Evolutionary conservation across 805 yeast genomes (phyloP).

Genomic region (Yarrowia sp.): DNA sequence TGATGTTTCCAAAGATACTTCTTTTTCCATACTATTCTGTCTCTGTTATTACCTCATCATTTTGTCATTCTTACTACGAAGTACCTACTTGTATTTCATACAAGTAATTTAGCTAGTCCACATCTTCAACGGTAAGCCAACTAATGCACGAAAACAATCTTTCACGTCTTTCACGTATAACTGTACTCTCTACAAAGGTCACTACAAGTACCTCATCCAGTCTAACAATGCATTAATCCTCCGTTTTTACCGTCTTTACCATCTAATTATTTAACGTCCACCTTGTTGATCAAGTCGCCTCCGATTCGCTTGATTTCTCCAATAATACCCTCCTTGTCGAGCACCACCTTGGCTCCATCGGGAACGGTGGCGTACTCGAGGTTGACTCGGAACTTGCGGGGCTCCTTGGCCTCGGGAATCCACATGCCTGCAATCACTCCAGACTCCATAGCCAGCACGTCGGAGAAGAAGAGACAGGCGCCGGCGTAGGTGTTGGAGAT

Average conservation of each 20-base stretch:
- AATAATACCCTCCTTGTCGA: slow-evolving; percentile 58
- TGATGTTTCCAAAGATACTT: too few relatives aligned
- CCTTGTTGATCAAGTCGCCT: slow-evolving; percentile 49
- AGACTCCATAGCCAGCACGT: slow-evolving; percentile 54
- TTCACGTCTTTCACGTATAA: too few relatives aligned
- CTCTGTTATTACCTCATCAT: too few relatives aligned
- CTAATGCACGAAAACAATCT: too few relatives aligned
- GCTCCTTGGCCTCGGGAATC: slow-evolving; percentile 66
- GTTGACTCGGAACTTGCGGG: slow-evolving; percentile 78
- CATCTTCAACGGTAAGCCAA: background rate
- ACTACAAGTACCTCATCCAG: background rate
- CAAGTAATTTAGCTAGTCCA: too few relatives aligned
- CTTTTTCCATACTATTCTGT: too few relatives aligned
- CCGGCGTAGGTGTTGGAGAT: slow-evolving; percentile 69
- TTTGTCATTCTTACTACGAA: background rate
- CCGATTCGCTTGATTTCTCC: slow-evolving; percentile 64
- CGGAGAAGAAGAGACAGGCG: slow-evolving; percentile 70
- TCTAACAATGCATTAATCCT: slow-evolving; percentile 7
- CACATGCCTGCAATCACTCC: slow-evolving; percentile 80
- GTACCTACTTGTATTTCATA: too few relatives aligned
- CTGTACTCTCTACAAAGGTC: background rate
- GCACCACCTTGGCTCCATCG: slow-evolving; percentile 41
- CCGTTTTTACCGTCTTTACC: background rate
- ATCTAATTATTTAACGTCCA: slow-evolving; percentile 40
- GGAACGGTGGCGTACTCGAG: slow-evolving; percentile 78